Evolutionary conservation across 768 basidiomycete genomes (phyloP), one percentile per base, ranked within the genome.

Genomic region (Mrakia frigida): DNA sequence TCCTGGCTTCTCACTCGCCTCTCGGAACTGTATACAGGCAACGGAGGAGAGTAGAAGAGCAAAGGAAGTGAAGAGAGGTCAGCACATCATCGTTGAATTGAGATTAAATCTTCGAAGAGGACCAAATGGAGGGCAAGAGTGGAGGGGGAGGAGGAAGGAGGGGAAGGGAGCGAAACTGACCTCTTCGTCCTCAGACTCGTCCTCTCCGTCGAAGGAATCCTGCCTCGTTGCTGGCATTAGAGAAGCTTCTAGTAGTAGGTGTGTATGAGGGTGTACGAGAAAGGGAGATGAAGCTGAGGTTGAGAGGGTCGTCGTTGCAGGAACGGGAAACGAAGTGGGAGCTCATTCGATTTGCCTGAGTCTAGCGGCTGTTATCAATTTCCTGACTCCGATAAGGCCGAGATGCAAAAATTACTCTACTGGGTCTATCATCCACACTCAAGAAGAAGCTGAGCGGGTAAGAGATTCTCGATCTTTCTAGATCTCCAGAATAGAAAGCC

Each of bases 161-260:
- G 39, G 23, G 21, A 39, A 6, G 25, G 23, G 11, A 9, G 43
- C 39, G 1, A 21, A 41, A 37, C 65, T 39, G 35, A 39, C 65
- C 35, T 68, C 65, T 1, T 68, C 65, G 35, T 68, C 65, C n/a
- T 68, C 65, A 6, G 63, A 65, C 3, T 35, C 35, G 21, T 39
- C 65, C 25, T 68, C 65, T 16, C 35, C 23, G 21, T 68, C 65
- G 37, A 68, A 68, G 35, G 65, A 68, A 14, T 68, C 65, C 25
- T 68, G 65, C 6, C 65, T 35, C 6, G 35, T 23, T 11, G 65
- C 35, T n/a, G 65, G 65, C 65, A 68, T 68, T 21, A 2, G 14
- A 50, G 25, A 43, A 6, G 39, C 25, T 39, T 25, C 23, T 10
- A 68, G 9, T 21, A 23, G 18, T n/a, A 23, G 25, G 9, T 37